Evolutionary conservation across 768 basidiomycete species (phyloP).

Genomic region (Nevesoporus exiguus): DNA sequence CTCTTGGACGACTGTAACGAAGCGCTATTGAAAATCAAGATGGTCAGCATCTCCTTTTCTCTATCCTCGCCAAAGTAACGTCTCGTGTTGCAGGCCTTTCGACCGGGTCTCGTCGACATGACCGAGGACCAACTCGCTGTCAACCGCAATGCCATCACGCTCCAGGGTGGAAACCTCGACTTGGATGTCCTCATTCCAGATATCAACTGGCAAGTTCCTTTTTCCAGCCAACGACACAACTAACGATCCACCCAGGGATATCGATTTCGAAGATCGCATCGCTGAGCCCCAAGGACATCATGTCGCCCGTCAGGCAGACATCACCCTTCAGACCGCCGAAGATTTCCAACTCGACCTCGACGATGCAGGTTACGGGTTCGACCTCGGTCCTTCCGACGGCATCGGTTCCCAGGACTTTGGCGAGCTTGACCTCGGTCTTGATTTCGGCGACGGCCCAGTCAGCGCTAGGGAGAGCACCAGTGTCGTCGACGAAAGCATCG

Average conservation of each 20-base stretch:
- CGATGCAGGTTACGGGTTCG: conserved; percentile 61
- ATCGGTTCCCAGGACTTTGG: conserved; percentile 82
- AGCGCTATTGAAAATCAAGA: conserved; percentile 90
- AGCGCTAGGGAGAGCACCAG: conserved; percentile 42
- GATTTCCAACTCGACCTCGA: conserved; percentile 68
- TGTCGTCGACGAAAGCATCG: conserved; percentile 56
- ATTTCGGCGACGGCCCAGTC: conserved; percentile 63
- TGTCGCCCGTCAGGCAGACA: conserved; percentile 82
- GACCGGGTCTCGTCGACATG: conserved; percentile 93
- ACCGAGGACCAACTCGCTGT: conserved; percentile 91
- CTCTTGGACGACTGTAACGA: conserved; percentile 97
- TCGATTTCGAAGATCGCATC: conserved; percentile 67
- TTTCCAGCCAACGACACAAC: neutral
- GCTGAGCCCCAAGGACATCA: conserved; percentile 70
- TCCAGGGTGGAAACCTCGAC: conserved; percentile 73
- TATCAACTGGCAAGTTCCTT: conserved; percentile 61
- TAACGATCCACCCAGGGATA: conserved; percentile 52
- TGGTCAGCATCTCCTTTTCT: conserved; percentile 47
- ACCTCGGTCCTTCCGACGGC: conserved; percentile 74
- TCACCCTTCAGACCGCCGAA: conserved; percentile 77
- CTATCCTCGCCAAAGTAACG: neutral
- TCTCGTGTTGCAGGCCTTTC: conserved; percentile 65
- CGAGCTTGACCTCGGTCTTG: conserved; percentile 71
- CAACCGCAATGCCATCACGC: conserved; percentile 83
- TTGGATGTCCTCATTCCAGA: conserved; percentile 78